These are phyloP conservation scores for Pholiota adiposa DNA, from an alignment of 1,284 basidiomycete species.

Conservation along the genomic window DNA sequence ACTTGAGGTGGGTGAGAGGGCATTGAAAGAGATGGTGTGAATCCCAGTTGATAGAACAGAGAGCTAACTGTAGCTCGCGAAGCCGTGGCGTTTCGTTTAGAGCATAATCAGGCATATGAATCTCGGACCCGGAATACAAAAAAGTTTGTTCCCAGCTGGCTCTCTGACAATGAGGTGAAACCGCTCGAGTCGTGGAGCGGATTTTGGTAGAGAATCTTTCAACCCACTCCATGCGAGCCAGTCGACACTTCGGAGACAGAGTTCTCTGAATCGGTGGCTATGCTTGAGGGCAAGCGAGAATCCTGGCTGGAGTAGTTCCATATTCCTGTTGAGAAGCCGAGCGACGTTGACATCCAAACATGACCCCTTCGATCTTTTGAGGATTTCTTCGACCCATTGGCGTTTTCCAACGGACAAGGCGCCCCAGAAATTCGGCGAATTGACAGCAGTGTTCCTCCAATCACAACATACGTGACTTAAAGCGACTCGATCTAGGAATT, in stretches of 20 bases:
- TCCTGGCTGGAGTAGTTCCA: no score
- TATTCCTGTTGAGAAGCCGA: no score
- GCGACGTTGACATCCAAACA: not conserved
- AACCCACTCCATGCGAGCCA: not conserved
- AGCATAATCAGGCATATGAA: not conserved
- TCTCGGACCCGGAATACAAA: no score
- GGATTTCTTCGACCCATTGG: not conserved
- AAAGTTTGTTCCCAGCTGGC: no score
- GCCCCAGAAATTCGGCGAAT: not conserved
- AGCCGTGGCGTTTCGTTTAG: not conserved
- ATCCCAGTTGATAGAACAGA: not conserved
- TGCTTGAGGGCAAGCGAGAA: not conserved
- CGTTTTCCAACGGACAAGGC: not conserved
- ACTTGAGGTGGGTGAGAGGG: not conserved
- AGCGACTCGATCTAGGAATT: not conserved
- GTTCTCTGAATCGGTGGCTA: slow-evolving; percentile 5
- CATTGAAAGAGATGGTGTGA: not conserved
- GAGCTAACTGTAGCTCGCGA: not conserved
- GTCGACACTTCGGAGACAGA: not conserved
- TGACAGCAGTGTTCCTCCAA: not conserved
- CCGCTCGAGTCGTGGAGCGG: not conserved
- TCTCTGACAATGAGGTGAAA: no score
- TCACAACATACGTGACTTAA: not conserved
- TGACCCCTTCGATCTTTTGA: not conserved
- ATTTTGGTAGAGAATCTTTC: not conserved